Evolutionary conservation across 306 rosid species (phyloP), one percentile per base, ranked within the genome.

Genomic region (Rosa multiflora): DNA sequence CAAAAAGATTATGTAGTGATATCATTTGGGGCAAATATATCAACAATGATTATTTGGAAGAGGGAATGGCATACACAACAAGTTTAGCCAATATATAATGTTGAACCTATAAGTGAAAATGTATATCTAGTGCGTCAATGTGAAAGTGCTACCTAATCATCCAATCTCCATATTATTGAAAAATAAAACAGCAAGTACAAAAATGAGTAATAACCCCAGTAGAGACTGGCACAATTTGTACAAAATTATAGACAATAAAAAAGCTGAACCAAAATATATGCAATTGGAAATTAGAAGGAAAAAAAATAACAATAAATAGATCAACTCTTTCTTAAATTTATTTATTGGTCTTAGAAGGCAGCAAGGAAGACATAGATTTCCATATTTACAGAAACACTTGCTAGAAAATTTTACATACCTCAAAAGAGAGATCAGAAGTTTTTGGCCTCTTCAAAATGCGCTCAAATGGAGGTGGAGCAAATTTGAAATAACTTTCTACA

Each of bases 381-480:
- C 10, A 42, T 32, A 76, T 29, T 64, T n/a, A 66, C 53, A 76
- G 11, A 51, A 71, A 35, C 7, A 75, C 14, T 20, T 20, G 58
- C 7, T 8, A 77, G 43, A 79, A 72, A 52, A 23, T 14, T n/a
- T 12, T 56, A 84, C 89, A 56, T 70, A 94, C 94, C 97, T 29
- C 80, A 37, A 51, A 63, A 75, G 68, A 56, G 43, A 72, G 70
- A 72, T 82, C 63, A 23, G 82, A 75, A 70, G 44, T 9, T 72
- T 76, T 67, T 61, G 80, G 81, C 58, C 84, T 77, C 58, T 20
- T 61, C 74, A 80, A 70, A 86, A 91, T 59, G 53, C 97, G 92
- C 80, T 85, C 87, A 85, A 92, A 94, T 13, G 99, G 97, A 79
- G 97, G 79, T 42, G 95, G 97, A 80, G 97, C 92, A 77, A 88